Evolutionary conservation across 2,329 filamentous ascomycete genomes (phyloP), one percentile per base, ranked within the genome.

Genomic region (Xylaria sp.): DNA sequence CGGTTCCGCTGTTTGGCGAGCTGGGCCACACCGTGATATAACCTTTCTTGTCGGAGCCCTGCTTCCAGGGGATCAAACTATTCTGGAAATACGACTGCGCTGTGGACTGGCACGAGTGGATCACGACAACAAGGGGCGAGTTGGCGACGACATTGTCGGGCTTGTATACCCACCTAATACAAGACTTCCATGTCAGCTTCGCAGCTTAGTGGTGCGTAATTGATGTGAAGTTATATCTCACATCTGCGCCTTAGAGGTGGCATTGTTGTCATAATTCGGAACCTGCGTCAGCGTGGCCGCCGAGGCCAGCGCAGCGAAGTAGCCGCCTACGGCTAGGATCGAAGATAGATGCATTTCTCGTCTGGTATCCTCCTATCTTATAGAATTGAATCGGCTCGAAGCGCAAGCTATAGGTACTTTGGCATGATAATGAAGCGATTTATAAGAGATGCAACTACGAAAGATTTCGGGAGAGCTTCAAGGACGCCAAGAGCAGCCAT

Each of bases 1-100:
- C 34, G 20, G 77, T 78, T 12, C 79, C 85, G n/a, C 75, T 76
- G 70, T 86, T 82, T 0, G 86, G 85, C 9, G 82, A 84, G 65
- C 79, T 80, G 2, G 86, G 86, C 79, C 86, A 89, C 66, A 89
- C 84, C 58, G 84, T 82, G 66, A 81, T 78, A 71, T 79, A 81
- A 0, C 79, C 79, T 69, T 79, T 81, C 52, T 70, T 70, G 66
- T 81, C 78, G 20, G 77, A 77, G 0, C 79, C 80, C 31, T 74
- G 63, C 65, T 72, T 74, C 79, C 78, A 81, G n/a, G 80, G 78
- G 58, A 81, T 80, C 67, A 77, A 75, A 70, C 67, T 76, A 73
- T 80, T 82, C 57, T 75, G 73, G 74, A 80, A 80, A 71, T 80
- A 81, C 25, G 76, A 73, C 69, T 79, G 76, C 51, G 78, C 79